These are phyloP conservation scores for Paramecium primaurelia DNA, from an alignment of 73 alveolate species.

Conservation along the genomic window DNA sequence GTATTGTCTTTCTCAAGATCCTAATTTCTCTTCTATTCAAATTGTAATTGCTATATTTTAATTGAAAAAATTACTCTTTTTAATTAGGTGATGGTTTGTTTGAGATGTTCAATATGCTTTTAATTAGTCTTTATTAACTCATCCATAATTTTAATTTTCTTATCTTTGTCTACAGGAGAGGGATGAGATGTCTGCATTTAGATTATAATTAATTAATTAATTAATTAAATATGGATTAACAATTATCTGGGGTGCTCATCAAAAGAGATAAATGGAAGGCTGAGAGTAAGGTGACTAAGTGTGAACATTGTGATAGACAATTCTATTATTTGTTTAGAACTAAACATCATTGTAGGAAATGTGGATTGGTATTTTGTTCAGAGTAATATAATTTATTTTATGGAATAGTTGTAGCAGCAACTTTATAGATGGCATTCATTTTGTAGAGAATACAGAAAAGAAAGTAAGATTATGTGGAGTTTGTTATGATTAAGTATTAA, in stretches of 20 bases:
- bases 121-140: background rate
- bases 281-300: slow-evolving; percentile 32
- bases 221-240: background rate
- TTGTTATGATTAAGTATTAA: background rate
- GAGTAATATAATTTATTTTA: background rate
- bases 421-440: background rate
- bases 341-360: slow-evolving; percentile 59
- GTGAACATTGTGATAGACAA: slow-evolving; percentile 48
- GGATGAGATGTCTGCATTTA: background rate
- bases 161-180: background rate
- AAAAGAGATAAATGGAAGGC: slow-evolving; percentile 14
- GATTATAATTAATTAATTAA: background rate
- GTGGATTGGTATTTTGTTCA: slow-evolving; percentile 55
- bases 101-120: background rate
- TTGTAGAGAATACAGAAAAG: background rate
- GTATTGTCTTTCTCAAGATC: background rate
- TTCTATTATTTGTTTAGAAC: slow-evolving; percentile 44
- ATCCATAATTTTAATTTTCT: background rate
- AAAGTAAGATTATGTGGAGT: background rate
- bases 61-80: background rate
- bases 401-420: background rate
- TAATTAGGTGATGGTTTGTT: background rate
- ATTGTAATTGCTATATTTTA: background rate
- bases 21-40: background rate
- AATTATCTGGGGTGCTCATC: background rate